Evolutionary conservation across 208 protist species (phyloP), one percentile per base, ranked within the genome.

Genomic region (Leishmania mexicana): DNA sequence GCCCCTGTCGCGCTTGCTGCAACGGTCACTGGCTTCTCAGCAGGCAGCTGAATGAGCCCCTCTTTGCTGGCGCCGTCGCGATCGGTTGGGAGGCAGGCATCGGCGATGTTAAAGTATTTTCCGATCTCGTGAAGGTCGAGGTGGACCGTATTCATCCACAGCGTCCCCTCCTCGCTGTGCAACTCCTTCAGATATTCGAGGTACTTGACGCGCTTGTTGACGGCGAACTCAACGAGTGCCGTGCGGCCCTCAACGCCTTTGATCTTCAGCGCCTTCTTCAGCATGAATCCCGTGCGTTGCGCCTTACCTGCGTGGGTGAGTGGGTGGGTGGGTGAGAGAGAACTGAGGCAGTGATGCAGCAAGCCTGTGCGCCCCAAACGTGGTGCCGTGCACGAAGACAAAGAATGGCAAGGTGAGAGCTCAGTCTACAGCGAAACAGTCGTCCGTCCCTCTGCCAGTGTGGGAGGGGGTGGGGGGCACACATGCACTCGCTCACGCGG

Each of bases 91-190:
- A 86, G 75, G 47, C 83, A 86, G 24, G 75, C 74, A 28, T 81
- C 73, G n/a, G 78, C 78, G n/a, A 86, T 77, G 75, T 80, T 86
- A 45, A 86, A 83, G 76, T 79, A 79, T 10, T 54, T 45, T 70
- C 84, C 45, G 49, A 94, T 79, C 71, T 88, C 81, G 45, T 53
- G 13, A 35, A 78, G 71, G 60, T 90, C 85, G 11, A 95, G 83
- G 21, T 85, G 87, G 8, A 95, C 81, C 0, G 85, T 90, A 45
- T 92, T 94, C 93, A 96, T 96, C 92, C 93, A 96, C 64, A 96
- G 83, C 28, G 82, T 83, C 13, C 90, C 93, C 68, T 89, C 87
- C 24, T 85, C 83, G 49, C 77, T 92, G 85, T 94, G 90, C 15
- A 96, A 45, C 35, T 90, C 82, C 42, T 84, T 83, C 67, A 96